These are phyloP conservation scores for Colletotrichum sublineola DNA, from an alignment of 2,329 filamentous ascomycete species.

Conservation along the genomic window DNA sequence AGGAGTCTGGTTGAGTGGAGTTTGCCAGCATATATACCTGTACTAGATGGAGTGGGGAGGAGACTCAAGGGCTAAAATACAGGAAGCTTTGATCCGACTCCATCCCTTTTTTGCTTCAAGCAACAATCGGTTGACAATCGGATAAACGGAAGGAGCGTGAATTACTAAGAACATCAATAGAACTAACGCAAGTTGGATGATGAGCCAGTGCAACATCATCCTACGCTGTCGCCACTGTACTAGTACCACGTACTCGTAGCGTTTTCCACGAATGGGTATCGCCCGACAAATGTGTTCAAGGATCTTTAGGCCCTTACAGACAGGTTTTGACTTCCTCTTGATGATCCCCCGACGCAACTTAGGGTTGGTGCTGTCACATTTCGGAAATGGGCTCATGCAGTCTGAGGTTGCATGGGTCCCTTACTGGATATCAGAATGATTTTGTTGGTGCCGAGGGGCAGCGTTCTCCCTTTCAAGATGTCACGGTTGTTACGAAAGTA, in stretches of 20 bases:
- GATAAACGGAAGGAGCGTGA: neutral
- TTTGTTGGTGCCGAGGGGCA: neutral
- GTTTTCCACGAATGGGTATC: constrained; percentile 6
- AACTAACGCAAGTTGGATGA: neutral
- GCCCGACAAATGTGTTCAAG: constrained; percentile 21
- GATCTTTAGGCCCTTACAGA: neutral
- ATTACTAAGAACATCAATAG: neutral
- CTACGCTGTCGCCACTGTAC: neutral
- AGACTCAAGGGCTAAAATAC: neutral
- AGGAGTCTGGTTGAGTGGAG: neutral
- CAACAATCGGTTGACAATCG: too few relatives aligned
- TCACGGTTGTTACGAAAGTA: constrained; percentile 9
- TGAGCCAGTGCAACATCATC: neutral
- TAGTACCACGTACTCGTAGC: neutral
- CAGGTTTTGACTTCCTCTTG: neutral
- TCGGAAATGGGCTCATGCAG: constrained; percentile 29
- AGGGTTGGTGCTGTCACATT: constrained; percentile 21
- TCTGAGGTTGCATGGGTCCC: constrained; percentile 1
- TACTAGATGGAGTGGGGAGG: neutral
- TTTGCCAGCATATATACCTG: neutral
- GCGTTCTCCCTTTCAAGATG: neutral
- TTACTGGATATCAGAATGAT: constrained; percentile 7
- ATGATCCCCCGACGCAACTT: constrained; percentile 7
- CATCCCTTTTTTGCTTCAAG: neutral
- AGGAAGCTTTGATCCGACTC: neutral